phyloP scores from a whole-genome alignment of 164 flowering plant species.

The Malania oleifera region DNA sequence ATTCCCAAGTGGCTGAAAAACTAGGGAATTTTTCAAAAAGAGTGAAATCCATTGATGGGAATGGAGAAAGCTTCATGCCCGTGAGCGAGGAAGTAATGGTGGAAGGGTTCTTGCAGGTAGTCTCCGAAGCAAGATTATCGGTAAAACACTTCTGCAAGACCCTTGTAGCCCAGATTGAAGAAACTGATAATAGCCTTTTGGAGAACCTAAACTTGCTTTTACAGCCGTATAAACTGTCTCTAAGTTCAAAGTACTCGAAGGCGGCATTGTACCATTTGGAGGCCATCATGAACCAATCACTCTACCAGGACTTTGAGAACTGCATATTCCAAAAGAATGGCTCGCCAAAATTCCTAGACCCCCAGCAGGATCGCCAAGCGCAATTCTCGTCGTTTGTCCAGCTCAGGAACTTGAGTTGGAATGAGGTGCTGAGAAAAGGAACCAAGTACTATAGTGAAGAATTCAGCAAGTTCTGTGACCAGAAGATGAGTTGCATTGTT shows the following conservation, averaged over 20 bases:
- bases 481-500: conserved; percentile 83
- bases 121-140: conserved; percentile 80
- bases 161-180: conserved; percentile 57
- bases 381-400: conserved; percentile 66
- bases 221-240: conserved; percentile 58
- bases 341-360: conserved; percentile 58
- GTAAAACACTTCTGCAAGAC: conserved; percentile 77
- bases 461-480: conserved; percentile 90
- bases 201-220: conserved; percentile 64
- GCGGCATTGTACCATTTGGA: conserved; percentile 72
- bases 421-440: conserved; percentile 80
- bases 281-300: conserved; percentile 72
- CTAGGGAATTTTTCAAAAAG: conserved; percentile 29
- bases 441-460: conserved; percentile 90
- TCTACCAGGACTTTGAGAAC: conserved; percentile 89
- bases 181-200: conserved; percentile 40
- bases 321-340: conserved; percentile 75
- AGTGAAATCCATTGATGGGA: conserved; percentile 37
- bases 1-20: conserved; percentile 28
- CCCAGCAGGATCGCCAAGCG: conserved; percentile 58
- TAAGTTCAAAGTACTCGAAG: conserved; percentile 60
- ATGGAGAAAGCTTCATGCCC: conserved; percentile 44
- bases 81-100: conserved; percentile 76
- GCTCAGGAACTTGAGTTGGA: conserved; percentile 85
- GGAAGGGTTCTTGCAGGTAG: conserved; percentile 87